Base-by-base conservation (phyloP, 768 basidiomycete species). In the Suillus subluteus region DNA sequence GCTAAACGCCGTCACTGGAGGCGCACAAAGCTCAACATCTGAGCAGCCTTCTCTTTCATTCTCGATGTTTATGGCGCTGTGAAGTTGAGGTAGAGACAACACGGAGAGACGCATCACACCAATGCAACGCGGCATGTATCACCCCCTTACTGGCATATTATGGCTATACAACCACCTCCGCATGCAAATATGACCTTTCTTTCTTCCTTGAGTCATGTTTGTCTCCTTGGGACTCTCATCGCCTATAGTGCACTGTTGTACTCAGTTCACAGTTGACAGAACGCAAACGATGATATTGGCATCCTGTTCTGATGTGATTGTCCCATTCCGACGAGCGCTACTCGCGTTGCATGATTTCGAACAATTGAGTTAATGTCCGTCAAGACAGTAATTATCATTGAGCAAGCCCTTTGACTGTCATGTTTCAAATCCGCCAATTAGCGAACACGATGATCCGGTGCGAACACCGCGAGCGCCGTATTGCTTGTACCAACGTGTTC, bases 1-100 rank as follows among this genome's bases (percentile, higher is more conserved):
- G 91, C 92, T 71, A 98, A 98, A 86, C 88, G 97, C 73, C 92
- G 97, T 79, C 97, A 99, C 87, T 99, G 97, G 97, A 88, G 97
- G 79, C 91, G 97, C 81, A 99, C 97, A 70, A 99, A 99, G 87
- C 89, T 99, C 84, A 96, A 96, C 87, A 91, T 98, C 81, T 97
- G 89, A 84, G 67, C 69, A 11, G 50, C 61, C 9, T 12, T 21
- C 50, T 63, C 52, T 62, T 62, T 37, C 30, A 32, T 46, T 43
- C 65, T 44, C 26, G 12, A 64, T 68, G 30, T 58, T 54, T 62
- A 62, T 35, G 65, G 62, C 37, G 41, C 16, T 56, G 48, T 64
- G 65, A 59, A 52, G 66, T 64, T 50, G 73, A 62, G 62, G 40
- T 61, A 50, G 66, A 50, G 54, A 43, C 41, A 43, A 41, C 59